These are phyloP conservation scores for Fraxinus albicans DNA, from an alignment of 305 asterid species.

Conservation along the genomic window DNA sequence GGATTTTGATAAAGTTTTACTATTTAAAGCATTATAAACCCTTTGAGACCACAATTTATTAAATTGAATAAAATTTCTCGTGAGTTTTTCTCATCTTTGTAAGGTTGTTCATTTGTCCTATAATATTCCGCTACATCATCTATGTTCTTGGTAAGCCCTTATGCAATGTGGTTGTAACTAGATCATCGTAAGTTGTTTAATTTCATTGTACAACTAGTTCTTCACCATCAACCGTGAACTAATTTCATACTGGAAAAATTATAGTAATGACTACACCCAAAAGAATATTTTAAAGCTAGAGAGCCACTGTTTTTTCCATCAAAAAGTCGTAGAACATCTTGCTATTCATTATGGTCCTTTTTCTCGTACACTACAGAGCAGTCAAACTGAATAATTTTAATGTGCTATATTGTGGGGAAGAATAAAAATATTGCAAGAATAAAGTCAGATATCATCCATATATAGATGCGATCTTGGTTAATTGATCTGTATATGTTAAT, in stretches of 20 bases:
- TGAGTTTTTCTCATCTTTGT: no score
- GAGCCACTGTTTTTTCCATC: not conserved
- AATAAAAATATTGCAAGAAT: conserved; percentile 15
- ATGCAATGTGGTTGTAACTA: not conserved
- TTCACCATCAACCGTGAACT: not conserved
- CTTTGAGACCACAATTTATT: no score
- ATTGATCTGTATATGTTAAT: not conserved
- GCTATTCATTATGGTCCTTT: not conserved
- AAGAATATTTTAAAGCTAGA: not conserved
- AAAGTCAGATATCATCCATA: conserved; percentile 5
- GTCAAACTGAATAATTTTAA: not conserved
- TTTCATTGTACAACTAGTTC: not conserved
- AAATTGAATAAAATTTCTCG: no score
- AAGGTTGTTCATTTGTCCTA: no score
- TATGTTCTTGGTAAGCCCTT: not conserved
- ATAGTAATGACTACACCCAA: not conserved
- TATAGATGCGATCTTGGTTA: not conserved
- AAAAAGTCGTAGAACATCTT: not conserved
- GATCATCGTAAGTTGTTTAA: not conserved
- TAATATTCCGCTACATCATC: no score
- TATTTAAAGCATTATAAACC: no score
- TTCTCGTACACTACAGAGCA: not conserved
- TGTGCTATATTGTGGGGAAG: not conserved
- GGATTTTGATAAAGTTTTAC: no score
- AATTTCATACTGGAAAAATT: no score